Conservation (phyloP, 2,329 filamentous ascomycete genomes). For the Akanthomyces uredinophilus region DNA sequence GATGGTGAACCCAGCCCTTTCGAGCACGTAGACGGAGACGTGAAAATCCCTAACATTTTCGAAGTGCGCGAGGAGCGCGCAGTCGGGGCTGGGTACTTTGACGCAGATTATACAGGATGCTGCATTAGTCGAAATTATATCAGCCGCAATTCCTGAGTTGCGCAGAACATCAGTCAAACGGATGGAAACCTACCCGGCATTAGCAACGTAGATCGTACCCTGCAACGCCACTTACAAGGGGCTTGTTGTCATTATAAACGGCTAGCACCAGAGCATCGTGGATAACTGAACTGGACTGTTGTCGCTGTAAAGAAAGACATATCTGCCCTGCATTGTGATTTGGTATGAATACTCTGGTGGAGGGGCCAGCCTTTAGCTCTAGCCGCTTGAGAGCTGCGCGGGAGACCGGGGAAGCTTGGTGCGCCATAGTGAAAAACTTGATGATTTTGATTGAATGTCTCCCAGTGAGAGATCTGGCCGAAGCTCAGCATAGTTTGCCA, state of each 20-base stretch:
- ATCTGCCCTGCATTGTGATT: neutral
- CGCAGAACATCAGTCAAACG: constrained; percentile 10
- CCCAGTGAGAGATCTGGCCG: neutral
- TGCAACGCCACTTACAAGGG: neutral
- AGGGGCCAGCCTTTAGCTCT: neutral
- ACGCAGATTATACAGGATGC: constrained; percentile 22
- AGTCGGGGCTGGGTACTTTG: constrained; percentile 21
- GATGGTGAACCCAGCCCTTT: constrained; percentile 26
- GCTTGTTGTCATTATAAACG: constrained; percentile 5
- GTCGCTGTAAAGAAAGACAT: constrained; percentile 1
- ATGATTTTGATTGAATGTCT: neutral
- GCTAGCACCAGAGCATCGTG: neutral
- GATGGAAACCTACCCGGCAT: neutral
- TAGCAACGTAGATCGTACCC: neutral
- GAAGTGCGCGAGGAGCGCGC: constrained; percentile 25
- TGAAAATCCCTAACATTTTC: constrained; percentile 29
- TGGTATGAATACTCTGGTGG: constrained; percentile 1
- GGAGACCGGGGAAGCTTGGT: neutral
- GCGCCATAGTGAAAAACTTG: neutral
- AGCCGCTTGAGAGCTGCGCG: neutral
- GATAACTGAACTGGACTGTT: neutral
- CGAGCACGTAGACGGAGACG: constrained; percentile 27
- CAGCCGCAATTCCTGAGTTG: neutral
- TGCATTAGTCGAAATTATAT: constrained; percentile 15
- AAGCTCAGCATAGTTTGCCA: neutral